Evolutionary conservation across 208 protist species (phyloP).

Genomic region (Tetramitus jugosus): DNA sequence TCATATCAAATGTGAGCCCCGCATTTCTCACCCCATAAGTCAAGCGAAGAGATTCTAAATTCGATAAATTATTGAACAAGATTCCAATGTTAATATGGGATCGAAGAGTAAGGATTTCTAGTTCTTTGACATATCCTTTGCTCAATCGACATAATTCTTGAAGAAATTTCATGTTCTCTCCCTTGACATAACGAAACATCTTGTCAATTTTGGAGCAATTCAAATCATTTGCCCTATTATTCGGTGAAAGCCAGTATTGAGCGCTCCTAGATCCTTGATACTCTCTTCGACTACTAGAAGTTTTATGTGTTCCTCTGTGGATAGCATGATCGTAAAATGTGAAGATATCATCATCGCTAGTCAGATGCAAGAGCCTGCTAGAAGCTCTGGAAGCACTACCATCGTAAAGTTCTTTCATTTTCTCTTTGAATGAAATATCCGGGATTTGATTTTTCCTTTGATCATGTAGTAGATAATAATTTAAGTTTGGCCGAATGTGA

Average conservation of each 20-base stretch:
- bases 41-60: background rate
- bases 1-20: background rate
- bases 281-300: no score
- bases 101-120: background rate
- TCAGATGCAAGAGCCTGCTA: background rate
- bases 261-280: no score
- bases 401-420: background rate
- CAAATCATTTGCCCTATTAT: background rate
- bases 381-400: background rate
- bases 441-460: background rate
- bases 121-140: background rate
- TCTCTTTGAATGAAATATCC: background rate
- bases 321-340: slow-evolving; percentile 16
- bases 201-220: background rate
- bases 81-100: background rate
- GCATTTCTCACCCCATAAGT: background rate
- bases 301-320: background rate
- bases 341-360: slow-evolving; percentile 12
- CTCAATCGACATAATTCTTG: background rate
- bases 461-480: slow-evolving; percentile 12
- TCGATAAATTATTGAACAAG: background rate
- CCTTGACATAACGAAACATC: background rate
- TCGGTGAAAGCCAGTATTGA: background rate
- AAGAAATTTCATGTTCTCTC: background rate
- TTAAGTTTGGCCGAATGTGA: background rate